These are phyloP conservation scores for Gyromitra esculenta DNA, from an alignment of 2,329 filamentous ascomycete species.

Conservation along the genomic window DNA sequence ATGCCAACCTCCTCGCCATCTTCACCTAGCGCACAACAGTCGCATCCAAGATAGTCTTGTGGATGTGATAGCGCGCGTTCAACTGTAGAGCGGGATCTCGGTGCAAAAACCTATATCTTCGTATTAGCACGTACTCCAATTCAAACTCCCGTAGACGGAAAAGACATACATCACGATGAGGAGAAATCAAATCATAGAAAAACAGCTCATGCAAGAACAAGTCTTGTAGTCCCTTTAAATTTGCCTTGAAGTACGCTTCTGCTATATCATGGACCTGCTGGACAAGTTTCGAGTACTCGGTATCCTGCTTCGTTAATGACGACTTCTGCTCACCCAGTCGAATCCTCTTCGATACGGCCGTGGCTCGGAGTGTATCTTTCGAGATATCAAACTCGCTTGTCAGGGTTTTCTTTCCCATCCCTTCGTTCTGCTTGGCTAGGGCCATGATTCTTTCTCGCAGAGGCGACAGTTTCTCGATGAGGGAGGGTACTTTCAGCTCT, in stretches of 20 bases:
- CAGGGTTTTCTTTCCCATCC: constrained; percentile 58
- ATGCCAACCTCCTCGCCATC: constrained; percentile 61
- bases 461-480: constrained; percentile 37
- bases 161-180: constrained; percentile 69
- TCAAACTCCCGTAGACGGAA: not conserved
- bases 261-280: constrained; percentile 68
- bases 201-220: constrained; percentile 76
- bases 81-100: constrained; percentile 74
- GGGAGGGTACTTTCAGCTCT: constrained; percentile 35
- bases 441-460: constrained; percentile 58
- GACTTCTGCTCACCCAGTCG: constrained; percentile 80
- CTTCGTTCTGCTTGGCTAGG: constrained; percentile 48
- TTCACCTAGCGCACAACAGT: constrained; percentile 67
- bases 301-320: constrained; percentile 75
- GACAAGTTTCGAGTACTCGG: constrained; percentile 73
- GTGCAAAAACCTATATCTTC: constrained; percentile 69
- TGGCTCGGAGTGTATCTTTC: constrained; percentile 75
- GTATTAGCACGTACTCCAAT: constrained; percentile 14
- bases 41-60: constrained; percentile 79
- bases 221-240: constrained; percentile 62
- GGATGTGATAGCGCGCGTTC: constrained; percentile 77
- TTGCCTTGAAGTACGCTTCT: constrained; percentile 62
- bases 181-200: constrained; percentile 76
- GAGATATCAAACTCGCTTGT: constrained; percentile 65
- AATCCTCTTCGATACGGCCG: constrained; percentile 82